Percentiles rank a stretch among this genome's conserved stretches.
phyloP scores from a whole-genome alignment of 257 asterid species.

The Nyctanthes arbortristis region DNA sequence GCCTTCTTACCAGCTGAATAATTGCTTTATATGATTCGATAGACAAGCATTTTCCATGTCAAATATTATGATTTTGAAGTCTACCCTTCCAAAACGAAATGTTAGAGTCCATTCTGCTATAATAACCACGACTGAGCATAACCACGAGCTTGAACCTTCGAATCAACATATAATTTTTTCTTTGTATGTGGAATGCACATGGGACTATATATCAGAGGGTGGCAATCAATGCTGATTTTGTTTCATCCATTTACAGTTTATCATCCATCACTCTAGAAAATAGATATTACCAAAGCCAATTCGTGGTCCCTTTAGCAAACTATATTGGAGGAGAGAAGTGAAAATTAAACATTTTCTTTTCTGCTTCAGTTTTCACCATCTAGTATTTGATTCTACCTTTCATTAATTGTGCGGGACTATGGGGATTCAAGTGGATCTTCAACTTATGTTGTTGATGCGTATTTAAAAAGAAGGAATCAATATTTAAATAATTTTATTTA shows the following conservation, averaged over 20 bases:
- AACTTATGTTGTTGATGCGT: background rate
- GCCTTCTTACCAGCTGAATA: background rate
- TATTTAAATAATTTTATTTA: slow-evolving; percentile 1
- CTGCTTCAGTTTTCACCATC: slow-evolving; percentile 1
- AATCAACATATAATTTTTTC: slow-evolving; percentile 2
- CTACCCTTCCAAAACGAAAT: background rate
- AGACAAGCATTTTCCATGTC: background rate
- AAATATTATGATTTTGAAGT: background rate
- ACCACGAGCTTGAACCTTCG: slow-evolving; percentile 6
- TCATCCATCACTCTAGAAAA: slow-evolving; percentile 10
- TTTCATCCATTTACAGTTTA: slow-evolving; percentile 9
- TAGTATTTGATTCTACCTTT: background rate
- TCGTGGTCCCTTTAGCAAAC: background rate
- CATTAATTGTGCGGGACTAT: slow-evolving; percentile 9
- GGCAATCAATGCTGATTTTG: slow-evolving; percentile 3
- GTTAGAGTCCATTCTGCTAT: background rate
- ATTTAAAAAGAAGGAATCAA: slow-evolving; percentile 3
- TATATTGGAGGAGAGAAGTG: slow-evolving; percentile 1
- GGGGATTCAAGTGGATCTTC: slow-evolving; percentile 1
- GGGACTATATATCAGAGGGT: slow-evolving; percentile 7
- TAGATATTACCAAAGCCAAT: background rate
- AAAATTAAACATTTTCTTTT: background rate
- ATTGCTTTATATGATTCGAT: background rate
- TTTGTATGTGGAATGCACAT: background rate
- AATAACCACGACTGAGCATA: background rate